Evolutionary conservation across 1,284 basidiomycete genomes (phyloP), one percentile per base, ranked within the genome.

Genomic region (Mycena sp.): DNA sequence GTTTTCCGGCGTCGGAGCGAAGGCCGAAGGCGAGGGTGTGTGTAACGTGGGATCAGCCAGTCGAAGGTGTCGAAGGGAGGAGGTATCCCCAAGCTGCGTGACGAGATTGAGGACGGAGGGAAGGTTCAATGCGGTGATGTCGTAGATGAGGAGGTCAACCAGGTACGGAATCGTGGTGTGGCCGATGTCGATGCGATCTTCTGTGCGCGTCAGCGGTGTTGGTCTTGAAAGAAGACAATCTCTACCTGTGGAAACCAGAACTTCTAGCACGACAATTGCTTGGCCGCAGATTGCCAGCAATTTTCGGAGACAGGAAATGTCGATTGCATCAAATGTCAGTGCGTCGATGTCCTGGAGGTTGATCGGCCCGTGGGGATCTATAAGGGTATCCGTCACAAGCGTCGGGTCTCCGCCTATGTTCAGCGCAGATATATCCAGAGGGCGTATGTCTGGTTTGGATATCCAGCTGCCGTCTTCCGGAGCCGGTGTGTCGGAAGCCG

Each of bases 401-500:
- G 56, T 58, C 2, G 29, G 45, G 16, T 58, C 56, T 0, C 56
- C 56, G 29, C 56, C 40, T 37, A 58, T 38, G 16, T 49, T 58
- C 28, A 58, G 28, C n/a, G 45, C 37, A 1, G 56, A 30, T 5
- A 58, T 37, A 9, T 6, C 16, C n/a, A 58, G 56, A 1, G 56
- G 37, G 2, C 17, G 9, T 2, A 14, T 21, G 2, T 35, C 32
- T 14, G 32, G 32, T 7, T 23, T 16, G 19, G 44, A 14, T 2
- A 28, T 14, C 54, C 37, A 32, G 14, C 32, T 46, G 17, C 40
- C 29, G 44, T 57, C 54, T 28, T 58, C 46, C 19, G 19, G 37
- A 16, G 56, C 45, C 21, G 56, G 46, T 2, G 56, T 58, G 10
- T 58, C 56, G 16, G 56, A 58, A 1, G 56, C 56, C 5, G 56